Percentiles rank a stretch among this genome's conserved stretches.
phyloP scores from a whole-genome alignment of 1,284 basidiomycete genomes.

The Ustilago curta region DNA sequence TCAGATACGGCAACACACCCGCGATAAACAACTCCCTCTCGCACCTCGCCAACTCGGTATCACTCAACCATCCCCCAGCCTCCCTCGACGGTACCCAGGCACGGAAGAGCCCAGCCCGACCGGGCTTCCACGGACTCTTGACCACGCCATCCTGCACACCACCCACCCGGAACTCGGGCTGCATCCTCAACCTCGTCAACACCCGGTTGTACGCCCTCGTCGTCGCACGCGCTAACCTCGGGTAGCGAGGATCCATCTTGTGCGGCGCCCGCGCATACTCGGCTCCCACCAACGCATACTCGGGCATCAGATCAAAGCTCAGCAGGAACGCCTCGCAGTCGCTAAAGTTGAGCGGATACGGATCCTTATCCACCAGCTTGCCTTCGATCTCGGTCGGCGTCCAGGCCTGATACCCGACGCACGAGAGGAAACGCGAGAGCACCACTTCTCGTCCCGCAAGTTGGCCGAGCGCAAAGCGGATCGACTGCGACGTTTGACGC shows the following conservation, averaged over 20 bases:
- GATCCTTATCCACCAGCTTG: slow-evolving; percentile 42
- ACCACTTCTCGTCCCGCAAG: slow-evolving; percentile 52
- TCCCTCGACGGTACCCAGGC: slow-evolving; percentile 70
- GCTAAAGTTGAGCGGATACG: slow-evolving; percentile 56
- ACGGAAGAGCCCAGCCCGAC: slow-evolving; percentile 68
- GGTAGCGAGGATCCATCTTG: slow-evolving; percentile 63
- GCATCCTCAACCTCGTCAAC: slow-evolving; percentile 66
- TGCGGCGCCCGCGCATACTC: slow-evolving; percentile 52
- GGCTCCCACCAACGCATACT: slow-evolving; percentile 57
- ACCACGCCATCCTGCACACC: slow-evolving; percentile 3
- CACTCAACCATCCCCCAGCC: slow-evolving; percentile 50
- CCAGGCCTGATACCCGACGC: slow-evolving; percentile 62
- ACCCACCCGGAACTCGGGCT: slow-evolving; percentile 47
- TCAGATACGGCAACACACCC: slow-evolving; percentile 66
- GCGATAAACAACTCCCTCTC: slow-evolving; percentile 68
- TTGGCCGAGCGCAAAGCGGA: slow-evolving; percentile 52
- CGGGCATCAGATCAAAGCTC: slow-evolving; percentile 52
- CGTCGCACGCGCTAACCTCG: slow-evolving; percentile 65
- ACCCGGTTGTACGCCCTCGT: slow-evolving; percentile 70
- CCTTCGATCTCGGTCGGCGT: slow-evolving; percentile 16
- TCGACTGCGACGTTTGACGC: slow-evolving; percentile 54
- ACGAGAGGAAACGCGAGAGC: slow-evolving; percentile 60
- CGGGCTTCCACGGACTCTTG: slow-evolving; percentile 62
- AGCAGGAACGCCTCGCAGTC: slow-evolving; percentile 67
- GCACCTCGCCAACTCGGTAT: slow-evolving; percentile 59